Percentiles rank a stretch among this genome's conserved stretches.
These are phyloP conservation scores for Torulaspora delbrueckii DNA, from an alignment of 805 yeast genomes.

Conservation along the genomic window DNA sequence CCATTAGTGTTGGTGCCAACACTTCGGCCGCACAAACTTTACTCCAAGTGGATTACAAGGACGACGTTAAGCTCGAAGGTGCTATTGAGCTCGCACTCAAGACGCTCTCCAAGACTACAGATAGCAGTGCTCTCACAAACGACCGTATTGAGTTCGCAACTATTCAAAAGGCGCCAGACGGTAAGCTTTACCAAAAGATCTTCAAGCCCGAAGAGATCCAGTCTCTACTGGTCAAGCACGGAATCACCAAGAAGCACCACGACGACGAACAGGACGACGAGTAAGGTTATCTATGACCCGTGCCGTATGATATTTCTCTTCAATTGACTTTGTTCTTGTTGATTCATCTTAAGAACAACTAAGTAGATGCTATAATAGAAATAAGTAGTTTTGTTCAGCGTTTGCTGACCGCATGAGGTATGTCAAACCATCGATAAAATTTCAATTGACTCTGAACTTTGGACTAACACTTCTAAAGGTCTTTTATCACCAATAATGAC, in stretches of 20 bases:
- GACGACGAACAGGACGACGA: constrained; percentile 38
- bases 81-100: constrained; percentile 87
- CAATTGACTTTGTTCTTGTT: neutral
- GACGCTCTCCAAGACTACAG: constrained; percentile 91
- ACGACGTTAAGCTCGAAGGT: constrained; percentile 63
- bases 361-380: constrained; percentile 1
- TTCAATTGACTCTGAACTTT: neutral
- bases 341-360: neutral
- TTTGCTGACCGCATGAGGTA: constrained; percentile 4
- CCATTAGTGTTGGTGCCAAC: constrained; percentile 94
- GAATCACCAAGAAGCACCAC: constrained; percentile 56
- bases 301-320: constrained; percentile 2
- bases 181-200: constrained; percentile 59
- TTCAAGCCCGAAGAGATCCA: constrained; percentile 81
- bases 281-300: constrained; percentile 3
- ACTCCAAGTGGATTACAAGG: constrained; percentile 90
- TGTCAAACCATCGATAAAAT: neutral
- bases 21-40: constrained; percentile 94
- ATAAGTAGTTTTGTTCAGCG: neutral
- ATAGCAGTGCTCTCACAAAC: constrained; percentile 73
- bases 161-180: constrained; percentile 45
- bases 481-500: constrained; percentile 44
- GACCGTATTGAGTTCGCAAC: constrained; percentile 95
- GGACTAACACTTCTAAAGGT: constrained; percentile 15
- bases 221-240: constrained; percentile 61